These are phyloP conservation scores for Oryza officinalis DNA, from an alignment of 176 grass and related monocot genomes.

Conservation along the genomic window DNA sequence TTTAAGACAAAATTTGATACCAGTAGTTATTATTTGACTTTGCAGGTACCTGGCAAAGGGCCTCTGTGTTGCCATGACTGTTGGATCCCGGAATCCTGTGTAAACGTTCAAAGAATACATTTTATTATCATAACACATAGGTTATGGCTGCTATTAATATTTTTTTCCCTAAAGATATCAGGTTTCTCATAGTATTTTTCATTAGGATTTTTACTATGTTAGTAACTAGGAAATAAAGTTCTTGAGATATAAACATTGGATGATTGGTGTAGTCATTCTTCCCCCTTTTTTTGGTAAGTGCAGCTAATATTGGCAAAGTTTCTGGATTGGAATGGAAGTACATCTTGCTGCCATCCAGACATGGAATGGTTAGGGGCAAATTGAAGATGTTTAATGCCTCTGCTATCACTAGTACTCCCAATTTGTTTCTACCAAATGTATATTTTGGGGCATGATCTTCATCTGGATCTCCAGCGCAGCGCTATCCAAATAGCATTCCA, in stretches of 20 bases:
- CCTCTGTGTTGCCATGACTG: neutral
- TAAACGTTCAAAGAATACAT: neutral
- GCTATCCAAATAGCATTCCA: neutral
- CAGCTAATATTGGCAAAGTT: neutral
- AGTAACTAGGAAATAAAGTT: neutral
- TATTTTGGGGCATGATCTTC: neutral
- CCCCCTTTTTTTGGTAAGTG: neutral
- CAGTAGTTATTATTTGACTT: neutral
- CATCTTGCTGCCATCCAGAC: neutral
- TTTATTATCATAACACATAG: neutral
- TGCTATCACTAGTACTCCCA: neutral
- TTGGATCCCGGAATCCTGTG: neutral
- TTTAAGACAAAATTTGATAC: neutral
- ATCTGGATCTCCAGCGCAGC: neutral
- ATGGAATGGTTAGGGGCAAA: neutral
- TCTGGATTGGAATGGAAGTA: neutral
- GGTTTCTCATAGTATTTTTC: neutral
- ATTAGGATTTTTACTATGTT: neutral
- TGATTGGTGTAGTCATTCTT: neutral
- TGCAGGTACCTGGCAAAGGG: neutral
- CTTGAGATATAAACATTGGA: neutral
- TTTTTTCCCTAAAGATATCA: neutral
- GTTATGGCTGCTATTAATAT: neutral
- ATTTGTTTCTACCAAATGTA: neutral
- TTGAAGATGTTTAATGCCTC: neutral